Evolutionary conservation across 202 grass and related monocot species (phyloP).

Genomic region (Hordeum pubiflorum): DNA sequence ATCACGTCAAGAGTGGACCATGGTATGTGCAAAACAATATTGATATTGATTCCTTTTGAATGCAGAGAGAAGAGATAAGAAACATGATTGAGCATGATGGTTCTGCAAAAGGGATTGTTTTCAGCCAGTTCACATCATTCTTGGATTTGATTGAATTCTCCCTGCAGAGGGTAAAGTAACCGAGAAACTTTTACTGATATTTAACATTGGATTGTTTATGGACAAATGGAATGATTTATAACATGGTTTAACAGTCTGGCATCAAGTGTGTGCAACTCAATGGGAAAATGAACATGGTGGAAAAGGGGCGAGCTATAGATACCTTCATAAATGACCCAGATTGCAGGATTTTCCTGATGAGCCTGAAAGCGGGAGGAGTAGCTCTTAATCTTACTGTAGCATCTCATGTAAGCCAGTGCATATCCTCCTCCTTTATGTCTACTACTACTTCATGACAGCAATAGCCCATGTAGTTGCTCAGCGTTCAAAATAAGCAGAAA

Average conservation of each 20-base stretch:
- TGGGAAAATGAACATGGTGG: slow-evolving; percentile 69
- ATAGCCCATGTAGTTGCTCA: background rate
- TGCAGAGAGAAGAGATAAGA: slow-evolving; percentile 77
- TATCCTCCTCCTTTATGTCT: background rate
- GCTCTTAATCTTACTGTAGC: slow-evolving; percentile 91
- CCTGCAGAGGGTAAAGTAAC: slow-evolving; percentile 45
- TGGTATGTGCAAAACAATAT: background rate
- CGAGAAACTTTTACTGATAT: background rate
- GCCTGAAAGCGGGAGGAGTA: slow-evolving; percentile 93
- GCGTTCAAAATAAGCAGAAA: background rate
- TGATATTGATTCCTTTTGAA: background rate
- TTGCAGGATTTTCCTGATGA: slow-evolving; percentile 90
- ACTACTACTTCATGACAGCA: background rate
- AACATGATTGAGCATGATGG: slow-evolving; percentile 91
- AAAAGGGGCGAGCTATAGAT: slow-evolving; percentile 83
- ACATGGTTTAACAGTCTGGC: slow-evolving; percentile 51
- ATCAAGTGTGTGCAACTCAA: slow-evolving; percentile 83
- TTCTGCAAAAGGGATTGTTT: slow-evolving; percentile 93
- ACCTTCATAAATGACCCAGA: slow-evolving; percentile 65
- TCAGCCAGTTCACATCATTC: slow-evolving; percentile 96
- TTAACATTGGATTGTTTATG: background rate
- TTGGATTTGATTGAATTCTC: slow-evolving; percentile 90
- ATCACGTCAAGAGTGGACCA: background rate
- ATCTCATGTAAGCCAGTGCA: slow-evolving; percentile 60
- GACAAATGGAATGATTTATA: slow-evolving; percentile 11